A percentile compares a stretch with the other conserved stretches of the same genome.
These are phyloP conservation scores for Geranomyces variabilis DNA, from an alignment of 192 early-diverging fungal species.

Conservation along the genomic window DNA sequence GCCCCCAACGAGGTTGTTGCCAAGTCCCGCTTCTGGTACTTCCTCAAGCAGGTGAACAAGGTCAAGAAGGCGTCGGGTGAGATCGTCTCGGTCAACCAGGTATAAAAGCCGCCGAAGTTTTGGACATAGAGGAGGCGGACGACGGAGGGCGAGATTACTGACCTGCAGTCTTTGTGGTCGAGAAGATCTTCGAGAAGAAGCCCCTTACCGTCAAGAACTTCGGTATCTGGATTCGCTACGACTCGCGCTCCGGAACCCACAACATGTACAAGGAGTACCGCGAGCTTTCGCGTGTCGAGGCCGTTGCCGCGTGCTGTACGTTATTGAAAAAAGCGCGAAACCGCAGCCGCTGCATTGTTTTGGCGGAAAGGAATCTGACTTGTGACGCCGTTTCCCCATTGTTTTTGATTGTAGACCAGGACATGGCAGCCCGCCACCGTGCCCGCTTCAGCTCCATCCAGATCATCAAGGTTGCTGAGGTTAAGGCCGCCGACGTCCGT, in stretches of 20 bases:
- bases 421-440: constrained; percentile 99
- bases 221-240: constrained; percentile 99
- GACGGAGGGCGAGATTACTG: neutral
- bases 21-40: constrained; percentile 99
- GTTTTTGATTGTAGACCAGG: constrained; percentile 76
- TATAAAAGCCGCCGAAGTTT: constrained; percentile 36
- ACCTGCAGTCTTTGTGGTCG: constrained; percentile 3
- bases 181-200: constrained; percentile 92
- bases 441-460: constrained; percentile 97
- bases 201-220: constrained; percentile 94
- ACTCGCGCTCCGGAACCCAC: constrained; percentile 99
- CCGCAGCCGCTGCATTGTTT: no score
- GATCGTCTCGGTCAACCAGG: constrained; percentile 96
- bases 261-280: constrained; percentile 99
- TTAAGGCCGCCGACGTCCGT: constrained; percentile 86
- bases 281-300: constrained; percentile 80
- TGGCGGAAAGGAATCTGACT: no score
- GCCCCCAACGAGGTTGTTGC: constrained; percentile 98
- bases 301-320: constrained; percentile 61
- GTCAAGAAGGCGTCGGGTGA: constrained; percentile 99
- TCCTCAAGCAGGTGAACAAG: constrained; percentile 97
- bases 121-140: neutral
- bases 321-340: constrained; percentile 15
- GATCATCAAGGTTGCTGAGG: constrained; percentile 96
- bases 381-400: neutral